Evolutionary conservation across 148 eudicot genomes (phyloP).

Genomic region (Heliamphora exappendiculata): DNA sequence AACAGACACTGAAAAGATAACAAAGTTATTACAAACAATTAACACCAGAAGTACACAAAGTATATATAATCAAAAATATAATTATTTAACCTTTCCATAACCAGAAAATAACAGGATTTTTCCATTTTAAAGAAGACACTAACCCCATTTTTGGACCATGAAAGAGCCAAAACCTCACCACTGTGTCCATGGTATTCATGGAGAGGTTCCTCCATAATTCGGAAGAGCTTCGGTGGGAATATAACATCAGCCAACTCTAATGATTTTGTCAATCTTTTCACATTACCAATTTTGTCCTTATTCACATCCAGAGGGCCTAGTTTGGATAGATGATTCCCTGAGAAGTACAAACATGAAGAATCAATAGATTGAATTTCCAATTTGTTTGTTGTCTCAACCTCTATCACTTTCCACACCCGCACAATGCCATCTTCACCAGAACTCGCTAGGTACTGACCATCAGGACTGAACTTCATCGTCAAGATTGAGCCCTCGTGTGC

Average conservation of each 20-base stretch:
- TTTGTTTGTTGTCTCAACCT: slow-evolving; percentile 35
- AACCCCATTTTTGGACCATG: slow-evolving; percentile 81
- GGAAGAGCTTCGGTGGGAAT: slow-evolving; percentile 68
- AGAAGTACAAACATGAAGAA: slow-evolving; percentile 52
- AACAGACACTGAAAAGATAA: slow-evolving; percentile 46
- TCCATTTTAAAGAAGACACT: slow-evolving; percentile 17
- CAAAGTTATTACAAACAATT: slow-evolving; percentile 1
- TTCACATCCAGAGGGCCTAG: slow-evolving; percentile 39
- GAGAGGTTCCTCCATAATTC: slow-evolving; percentile 57
- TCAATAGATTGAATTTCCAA: slow-evolving; percentile 31
- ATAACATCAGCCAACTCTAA: slow-evolving; percentile 56
- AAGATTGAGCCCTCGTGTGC: slow-evolving; percentile 80
- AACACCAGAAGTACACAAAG: neutral
- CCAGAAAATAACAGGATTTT: neutral
- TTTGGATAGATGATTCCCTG: slow-evolving; percentile 45
- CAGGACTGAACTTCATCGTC: slow-evolving; percentile 78
- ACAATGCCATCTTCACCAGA: slow-evolving; percentile 76
- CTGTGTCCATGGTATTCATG: slow-evolving; percentile 70
- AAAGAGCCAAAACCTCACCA: slow-evolving; percentile 69
- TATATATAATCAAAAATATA: neutral
- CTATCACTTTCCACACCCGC: slow-evolving; percentile 68
- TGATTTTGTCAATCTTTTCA: slow-evolving; percentile 38
- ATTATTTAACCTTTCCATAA: neutral
- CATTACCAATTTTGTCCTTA: slow-evolving; percentile 34
- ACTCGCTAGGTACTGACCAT: slow-evolving; percentile 75